Conservation (phyloP, 352 stramenopile species). For the Globisporangium lucens region DNA sequence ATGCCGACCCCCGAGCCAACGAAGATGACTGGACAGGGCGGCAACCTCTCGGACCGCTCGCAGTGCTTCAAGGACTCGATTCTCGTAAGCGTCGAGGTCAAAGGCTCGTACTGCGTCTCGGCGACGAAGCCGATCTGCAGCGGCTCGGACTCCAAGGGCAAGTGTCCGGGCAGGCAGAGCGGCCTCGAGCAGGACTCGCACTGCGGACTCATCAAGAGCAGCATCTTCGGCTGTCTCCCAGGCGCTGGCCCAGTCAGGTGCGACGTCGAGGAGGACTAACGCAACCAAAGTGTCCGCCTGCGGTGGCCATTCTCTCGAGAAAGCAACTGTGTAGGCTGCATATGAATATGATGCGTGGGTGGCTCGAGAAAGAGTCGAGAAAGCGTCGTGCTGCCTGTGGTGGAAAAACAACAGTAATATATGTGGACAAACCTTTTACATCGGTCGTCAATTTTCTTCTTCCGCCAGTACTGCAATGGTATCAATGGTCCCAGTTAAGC, state of each 20-base stretch:
- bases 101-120: slow-evolving; percentile 11
- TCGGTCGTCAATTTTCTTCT: too few relatives aligned
- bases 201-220: slow-evolving; percentile 8
- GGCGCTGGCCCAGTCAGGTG: not conserved
- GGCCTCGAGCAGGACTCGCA: slow-evolving; percentile 8
- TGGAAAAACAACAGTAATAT: not conserved
- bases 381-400: not conserved
- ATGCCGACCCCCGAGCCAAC: not conserved
- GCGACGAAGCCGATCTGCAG: slow-evolving; percentile 1
- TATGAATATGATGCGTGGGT: not conserved
- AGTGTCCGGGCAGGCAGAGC: slow-evolving; percentile 6
- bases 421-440: not conserved
- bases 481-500: too few relatives aligned
- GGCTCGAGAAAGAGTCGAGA: not conserved
- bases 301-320: not conserved
- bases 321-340: not conserved
- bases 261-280: slow-evolving; percentile 4
- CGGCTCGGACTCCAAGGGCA: not conserved
- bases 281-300: not conserved
- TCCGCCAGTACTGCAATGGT: too few relatives aligned
- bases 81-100: slow-evolving; percentile 10
- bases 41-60: not conserved
- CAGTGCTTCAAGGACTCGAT: slow-evolving; percentile 2
- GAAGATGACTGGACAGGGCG: not conserved
- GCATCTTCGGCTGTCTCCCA: slow-evolving; percentile 9